Conservation (phyloP, 208 protist genomes). For the Leishmania turanica region DNA sequence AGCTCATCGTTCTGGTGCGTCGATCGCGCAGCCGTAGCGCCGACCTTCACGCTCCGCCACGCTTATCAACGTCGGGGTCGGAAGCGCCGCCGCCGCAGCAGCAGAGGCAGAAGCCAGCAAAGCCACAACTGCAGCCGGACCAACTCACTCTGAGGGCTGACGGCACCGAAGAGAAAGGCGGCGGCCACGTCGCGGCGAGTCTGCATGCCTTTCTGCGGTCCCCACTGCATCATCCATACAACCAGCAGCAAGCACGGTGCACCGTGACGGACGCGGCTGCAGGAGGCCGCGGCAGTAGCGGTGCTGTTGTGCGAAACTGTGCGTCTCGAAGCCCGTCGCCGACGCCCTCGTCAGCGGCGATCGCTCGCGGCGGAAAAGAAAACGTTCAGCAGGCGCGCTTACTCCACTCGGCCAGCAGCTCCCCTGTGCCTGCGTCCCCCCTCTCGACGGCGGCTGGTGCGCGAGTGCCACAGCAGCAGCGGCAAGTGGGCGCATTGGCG, state of each 20-base stretch:
- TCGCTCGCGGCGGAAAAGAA: not conserved
- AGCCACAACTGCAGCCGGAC: not conserved
- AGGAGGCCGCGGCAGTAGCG: not conserved
- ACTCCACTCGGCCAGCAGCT: not conserved
- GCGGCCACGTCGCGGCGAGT: not conserved
- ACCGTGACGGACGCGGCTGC: not conserved
- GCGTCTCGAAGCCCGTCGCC: slow-evolving; percentile 8
- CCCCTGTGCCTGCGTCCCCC: not conserved
- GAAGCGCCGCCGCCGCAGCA: slow-evolving; percentile 1
- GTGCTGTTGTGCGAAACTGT: not conserved
- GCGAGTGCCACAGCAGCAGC: not conserved
- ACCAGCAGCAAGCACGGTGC: not conserved
- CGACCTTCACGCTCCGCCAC: not conserved
- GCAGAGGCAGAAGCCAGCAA: not conserved
- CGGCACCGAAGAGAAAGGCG: not conserved
- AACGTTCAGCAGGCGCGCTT: not conserved
- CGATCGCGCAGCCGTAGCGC: slow-evolving; percentile 23
- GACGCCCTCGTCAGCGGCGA: not conserved
- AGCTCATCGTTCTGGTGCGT: slow-evolving; percentile 26
- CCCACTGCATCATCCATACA: not conserved
- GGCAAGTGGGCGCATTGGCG: not conserved
- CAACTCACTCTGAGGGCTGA: not conserved
- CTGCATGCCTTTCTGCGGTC: no score
- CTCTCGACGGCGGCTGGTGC: not conserved
- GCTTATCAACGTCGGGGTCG: not conserved